A percentile compares a stretch with the other conserved stretches of the same genome.
phyloP scores from a whole-genome alignment of 805 yeast genomes.

The Nakazawaea peltata region DNA sequence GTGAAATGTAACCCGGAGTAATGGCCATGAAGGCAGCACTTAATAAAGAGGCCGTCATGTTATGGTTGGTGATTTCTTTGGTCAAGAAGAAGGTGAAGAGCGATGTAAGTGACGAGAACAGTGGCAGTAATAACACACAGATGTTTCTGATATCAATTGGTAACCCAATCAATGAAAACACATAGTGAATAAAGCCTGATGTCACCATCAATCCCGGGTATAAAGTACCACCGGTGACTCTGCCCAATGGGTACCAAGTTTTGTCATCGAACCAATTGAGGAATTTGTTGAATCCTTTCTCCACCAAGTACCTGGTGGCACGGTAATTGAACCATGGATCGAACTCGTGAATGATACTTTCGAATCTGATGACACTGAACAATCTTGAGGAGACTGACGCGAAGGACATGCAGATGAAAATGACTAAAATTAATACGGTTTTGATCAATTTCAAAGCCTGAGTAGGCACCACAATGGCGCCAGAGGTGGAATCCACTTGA shows the following conservation, averaged over 20 bases:
- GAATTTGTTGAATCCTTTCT: constrained; percentile 80
- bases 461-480: constrained; percentile 8
- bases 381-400: constrained; percentile 90
- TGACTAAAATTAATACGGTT: constrained; percentile 50
- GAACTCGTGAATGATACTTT: constrained; percentile 94
- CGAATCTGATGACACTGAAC: constrained; percentile 94
- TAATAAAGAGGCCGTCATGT: constrained; percentile 70
- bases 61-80: constrained; percentile 76
- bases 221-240: constrained; percentile 98
- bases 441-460: constrained; percentile 14
- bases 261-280: constrained; percentile 98
- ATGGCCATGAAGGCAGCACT: constrained; percentile 95
- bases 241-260: constrained; percentile 98
- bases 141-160: constrained; percentile 94
- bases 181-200: constrained; percentile 80
- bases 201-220: constrained; percentile 99
- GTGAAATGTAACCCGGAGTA: constrained; percentile 96
- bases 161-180: constrained; percentile 54
- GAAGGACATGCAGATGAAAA: constrained; percentile 72
- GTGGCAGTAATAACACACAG: constrained; percentile 95
- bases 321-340: constrained; percentile 96
- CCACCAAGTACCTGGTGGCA: constrained; percentile 88
- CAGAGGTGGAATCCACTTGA: constrained; percentile 4
- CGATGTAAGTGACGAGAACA: constrained; percentile 89
- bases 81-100: constrained; percentile 83